Evolutionary conservation across 176 grass and related monocot genomes (phyloP).

Genomic region (Cocos nucifera): DNA sequence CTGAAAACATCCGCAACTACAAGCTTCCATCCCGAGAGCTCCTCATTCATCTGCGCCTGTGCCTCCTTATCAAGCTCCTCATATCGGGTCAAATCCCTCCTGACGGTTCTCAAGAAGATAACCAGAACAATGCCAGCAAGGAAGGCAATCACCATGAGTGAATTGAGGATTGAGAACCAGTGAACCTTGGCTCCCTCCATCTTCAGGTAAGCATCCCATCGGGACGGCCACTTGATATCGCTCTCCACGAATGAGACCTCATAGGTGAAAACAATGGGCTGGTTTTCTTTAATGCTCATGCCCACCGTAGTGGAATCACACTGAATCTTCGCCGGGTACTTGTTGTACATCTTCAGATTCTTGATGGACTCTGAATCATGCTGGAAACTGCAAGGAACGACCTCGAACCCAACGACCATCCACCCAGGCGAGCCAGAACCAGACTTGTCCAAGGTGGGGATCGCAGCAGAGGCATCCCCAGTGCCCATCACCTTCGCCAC

Average conservation of each 20-base stretch:
- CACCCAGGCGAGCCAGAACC: slow-evolving; percentile 9
- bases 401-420: slow-evolving; percentile 46
- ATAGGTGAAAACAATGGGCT: slow-evolving; percentile 33
- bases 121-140: slow-evolving; percentile 42
- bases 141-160: slow-evolving; percentile 41
- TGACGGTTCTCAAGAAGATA: slow-evolving; percentile 37
- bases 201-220: slow-evolving; percentile 47
- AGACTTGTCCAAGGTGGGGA: slow-evolving; percentile 16
- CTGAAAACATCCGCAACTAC: slow-evolving; percentile 41
- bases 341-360: slow-evolving; percentile 33
- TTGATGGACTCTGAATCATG: slow-evolving; percentile 25
- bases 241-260: slow-evolving; percentile 44
- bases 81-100: slow-evolving; percentile 34
- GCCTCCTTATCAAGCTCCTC: slow-evolving; percentile 47
- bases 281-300: slow-evolving; percentile 34
- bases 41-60: slow-evolving; percentile 45
- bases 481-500: slow-evolving; percentile 36
- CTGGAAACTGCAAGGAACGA: slow-evolving; percentile 31
- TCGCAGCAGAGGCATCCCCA: slow-evolving; percentile 26
- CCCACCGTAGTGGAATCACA: slow-evolving; percentile 31
- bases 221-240: slow-evolving; percentile 39
- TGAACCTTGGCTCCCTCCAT: slow-evolving; percentile 52
- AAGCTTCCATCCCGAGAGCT: slow-evolving; percentile 46
- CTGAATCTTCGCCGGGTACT: slow-evolving; percentile 33
- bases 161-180: slow-evolving; percentile 51